Evolutionary conservation across 768 basidiomycete genomes (phyloP), one percentile per base, ranked within the genome.

Genomic region (Rhodotorula kratochvilovae): DNA sequence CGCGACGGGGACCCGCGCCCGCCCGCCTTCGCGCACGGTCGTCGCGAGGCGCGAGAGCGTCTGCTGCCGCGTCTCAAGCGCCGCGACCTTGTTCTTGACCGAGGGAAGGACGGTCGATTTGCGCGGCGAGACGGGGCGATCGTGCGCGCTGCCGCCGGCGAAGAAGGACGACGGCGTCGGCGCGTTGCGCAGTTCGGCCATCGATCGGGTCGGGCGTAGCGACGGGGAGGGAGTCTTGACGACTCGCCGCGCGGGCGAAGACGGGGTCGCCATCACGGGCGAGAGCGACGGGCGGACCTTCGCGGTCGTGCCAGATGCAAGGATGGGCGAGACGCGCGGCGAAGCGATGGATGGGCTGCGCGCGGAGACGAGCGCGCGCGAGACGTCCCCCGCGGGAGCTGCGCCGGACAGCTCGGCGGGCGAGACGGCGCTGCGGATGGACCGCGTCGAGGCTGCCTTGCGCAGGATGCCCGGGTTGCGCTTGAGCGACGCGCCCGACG

Each of bases 41-140:
- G 77, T 77, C 29, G 78, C 74, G 68, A 80, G 78, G 55, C 77
- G 77, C 2, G 75, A 42, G 25, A 81, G 68, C 2, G 79, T 77
- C 55, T 78, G 75, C 35, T 81, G 75, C 13, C 80, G 70, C 35
- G 76, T 72, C 59, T 81, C 78, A 59, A 81, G 72, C 35, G 80
- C 79, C 31, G 71, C 73, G 48, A 80, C 77, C 72, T 79, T 79
- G 65, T 54, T 76, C 55, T 73, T 69, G 46, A 81, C 78, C 2
- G 74, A 74, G 29, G 79, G 77, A 19, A 79, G 71, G 15, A 80
- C n/a, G 0, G 42, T 45, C 27, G 58, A 43, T n/a, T 59, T 59
- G 73, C 33, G 77, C 36, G 27, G 67, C 27, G n/a, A 53, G 48
- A 15, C 62, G 35, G 43, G 25, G 23, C 48, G 48, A 11, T 50